Conservation (phyloP, 768 basidiomycete genomes). For the Pulveroboletus ravenelii region DNA sequence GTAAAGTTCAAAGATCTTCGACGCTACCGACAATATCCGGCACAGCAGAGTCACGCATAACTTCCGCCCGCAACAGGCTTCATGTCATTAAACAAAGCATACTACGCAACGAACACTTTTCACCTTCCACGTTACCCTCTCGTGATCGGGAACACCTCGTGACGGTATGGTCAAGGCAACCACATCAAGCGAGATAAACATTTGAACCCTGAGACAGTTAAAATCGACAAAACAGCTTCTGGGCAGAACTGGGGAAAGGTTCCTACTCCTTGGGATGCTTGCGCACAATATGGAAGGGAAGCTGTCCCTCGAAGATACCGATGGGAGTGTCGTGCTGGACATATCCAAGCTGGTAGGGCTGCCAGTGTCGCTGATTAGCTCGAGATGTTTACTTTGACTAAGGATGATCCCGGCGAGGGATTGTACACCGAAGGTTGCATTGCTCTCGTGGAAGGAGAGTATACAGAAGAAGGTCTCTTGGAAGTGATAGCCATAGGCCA, state of each 20-base stretch:
- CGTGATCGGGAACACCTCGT: constrained; percentile 83
- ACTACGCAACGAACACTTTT: constrained; percentile 94
- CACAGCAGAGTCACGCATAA: constrained; percentile 75
- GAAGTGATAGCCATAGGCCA: constrained; percentile 94
- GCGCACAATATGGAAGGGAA: constrained; percentile 85
- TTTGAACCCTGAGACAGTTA: constrained; percentile 46
- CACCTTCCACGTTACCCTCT: constrained; percentile 89
- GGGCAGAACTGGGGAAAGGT: constrained; percentile 84
- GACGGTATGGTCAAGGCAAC: constrained; percentile 52
- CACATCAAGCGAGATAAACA: constrained; percentile 6
- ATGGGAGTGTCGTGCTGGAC: constrained; percentile 86
- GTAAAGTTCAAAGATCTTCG: constrained; percentile 34
- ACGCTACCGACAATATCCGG: constrained; percentile 68
- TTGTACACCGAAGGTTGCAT: constrained; percentile 96
- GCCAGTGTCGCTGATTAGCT: not conserved
- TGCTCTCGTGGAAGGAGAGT: constrained; percentile 93
- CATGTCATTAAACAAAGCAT: constrained; percentile 92
- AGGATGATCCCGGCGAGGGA: constrained; percentile 91
- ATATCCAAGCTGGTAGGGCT: constrained; percentile 71
- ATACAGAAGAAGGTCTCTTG: constrained; percentile 86
- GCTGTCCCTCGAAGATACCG: constrained; percentile 88
- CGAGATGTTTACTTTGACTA: constrained; percentile 14
- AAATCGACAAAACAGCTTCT: constrained; percentile 95
- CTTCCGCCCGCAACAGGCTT: constrained; percentile 77
- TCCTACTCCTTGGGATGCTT: constrained; percentile 92